Conservation (phyloP, 2,329 filamentous ascomycete species). For the Lachnellula cervina region DNA sequence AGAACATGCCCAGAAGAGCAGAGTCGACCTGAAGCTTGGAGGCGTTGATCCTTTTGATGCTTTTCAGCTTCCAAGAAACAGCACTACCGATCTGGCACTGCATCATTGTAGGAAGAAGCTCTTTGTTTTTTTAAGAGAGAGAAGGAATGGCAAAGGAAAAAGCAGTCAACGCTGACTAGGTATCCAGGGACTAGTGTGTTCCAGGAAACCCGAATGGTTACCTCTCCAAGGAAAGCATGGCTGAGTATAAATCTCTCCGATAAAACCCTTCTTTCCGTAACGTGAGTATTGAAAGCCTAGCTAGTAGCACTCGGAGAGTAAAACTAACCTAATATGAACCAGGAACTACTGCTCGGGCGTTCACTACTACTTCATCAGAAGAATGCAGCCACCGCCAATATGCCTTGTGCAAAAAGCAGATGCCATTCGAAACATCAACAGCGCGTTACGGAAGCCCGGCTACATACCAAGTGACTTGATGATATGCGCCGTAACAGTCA, state of each 20-base stretch:
- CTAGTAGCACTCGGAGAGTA: not conserved
- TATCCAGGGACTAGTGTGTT: constrained; percentile 9
- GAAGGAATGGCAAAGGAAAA: not conserved
- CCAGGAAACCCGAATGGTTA: constrained; percentile 11
- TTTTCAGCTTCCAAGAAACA: constrained; percentile 5
- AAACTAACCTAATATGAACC: not conserved
- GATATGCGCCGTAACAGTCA: constrained; percentile 9
- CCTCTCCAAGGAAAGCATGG: constrained; percentile 7
- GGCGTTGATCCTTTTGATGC: constrained; percentile 9
- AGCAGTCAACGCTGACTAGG: not conserved
- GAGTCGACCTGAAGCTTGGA: constrained; percentile 4
- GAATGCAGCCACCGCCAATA: not conserved
- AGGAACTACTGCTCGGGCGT: constrained; percentile 8
- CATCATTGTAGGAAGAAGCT: constrained; percentile 9
- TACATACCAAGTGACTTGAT: constrained; percentile 3
- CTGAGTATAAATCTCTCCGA: constrained; percentile 12
- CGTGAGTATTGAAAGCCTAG: constrained; percentile 1
- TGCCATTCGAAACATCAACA: constrained; percentile 10
- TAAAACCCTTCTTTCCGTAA: constrained; percentile 10
- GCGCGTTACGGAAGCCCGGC: not conserved
- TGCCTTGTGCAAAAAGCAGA: constrained; percentile 5
- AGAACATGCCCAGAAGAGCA: constrained; percentile 1
- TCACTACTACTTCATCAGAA: constrained; percentile 9
- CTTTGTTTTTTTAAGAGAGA: not conserved
- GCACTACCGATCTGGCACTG: constrained; percentile 7